phyloP scores from a whole-genome alignment of 2,329 filamentous ascomycete species.

The Atkinsonella hypoxylon region DNA sequence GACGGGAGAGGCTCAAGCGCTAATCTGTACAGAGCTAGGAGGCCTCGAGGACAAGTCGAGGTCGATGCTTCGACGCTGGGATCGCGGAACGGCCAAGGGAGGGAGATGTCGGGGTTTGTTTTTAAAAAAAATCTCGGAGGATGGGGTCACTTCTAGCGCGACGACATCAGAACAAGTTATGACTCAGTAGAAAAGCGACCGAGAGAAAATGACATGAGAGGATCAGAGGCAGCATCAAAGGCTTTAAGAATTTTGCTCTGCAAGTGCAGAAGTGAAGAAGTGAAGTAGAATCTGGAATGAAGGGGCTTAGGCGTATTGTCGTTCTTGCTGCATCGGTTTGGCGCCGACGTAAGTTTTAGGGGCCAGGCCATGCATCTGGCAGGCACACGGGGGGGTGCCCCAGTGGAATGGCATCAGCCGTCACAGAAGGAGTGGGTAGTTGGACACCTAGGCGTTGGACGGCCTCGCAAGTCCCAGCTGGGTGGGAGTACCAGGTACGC shows the following conservation, averaged over 20 bases:
- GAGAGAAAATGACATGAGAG: not conserved
- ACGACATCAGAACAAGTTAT: not conserved
- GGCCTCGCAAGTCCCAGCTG: not conserved
- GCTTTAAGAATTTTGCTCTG: not conserved
- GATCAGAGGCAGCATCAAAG: not conserved
- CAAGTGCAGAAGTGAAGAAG: not conserved
- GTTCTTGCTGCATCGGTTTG: conserved; percentile 5
- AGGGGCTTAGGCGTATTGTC: conserved; percentile 1
- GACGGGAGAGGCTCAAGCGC: not conserved
- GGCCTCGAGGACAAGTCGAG: not conserved
- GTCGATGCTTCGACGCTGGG: conserved; percentile 5
- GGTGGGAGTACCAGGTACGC: conserved; percentile 1
- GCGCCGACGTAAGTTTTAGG: conserved; percentile 5
- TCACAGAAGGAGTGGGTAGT: not conserved
- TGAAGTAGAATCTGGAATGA: conserved; percentile 4
- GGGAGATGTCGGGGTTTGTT: conserved; percentile 2
- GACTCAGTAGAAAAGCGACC: not conserved
- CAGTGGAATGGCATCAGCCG: conserved; percentile 1
- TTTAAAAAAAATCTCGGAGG: not conserved
- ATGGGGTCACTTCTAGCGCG: not conserved
- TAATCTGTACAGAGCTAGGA: not conserved
- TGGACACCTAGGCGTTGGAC: not conserved
- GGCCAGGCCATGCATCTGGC: conserved; percentile 6
- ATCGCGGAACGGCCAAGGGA: conserved; percentile 6
- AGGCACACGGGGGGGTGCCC: conserved; percentile 3